Conservation (phyloP, 2,329 filamentous ascomycete genomes). For the Penicillium sp. region DNA sequence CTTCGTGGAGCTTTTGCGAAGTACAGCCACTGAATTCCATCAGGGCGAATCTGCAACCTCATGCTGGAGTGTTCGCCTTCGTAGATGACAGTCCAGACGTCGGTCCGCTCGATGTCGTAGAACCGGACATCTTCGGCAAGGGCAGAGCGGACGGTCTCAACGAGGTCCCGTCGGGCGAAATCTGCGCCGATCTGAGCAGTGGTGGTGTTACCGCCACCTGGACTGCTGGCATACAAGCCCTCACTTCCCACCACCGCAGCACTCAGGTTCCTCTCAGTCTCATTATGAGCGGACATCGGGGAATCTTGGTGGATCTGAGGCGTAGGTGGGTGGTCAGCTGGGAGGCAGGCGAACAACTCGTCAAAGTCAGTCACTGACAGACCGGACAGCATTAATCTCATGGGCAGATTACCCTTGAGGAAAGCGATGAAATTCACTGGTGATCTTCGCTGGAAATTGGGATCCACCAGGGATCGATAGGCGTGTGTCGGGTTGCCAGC, state of each 20-base stretch:
- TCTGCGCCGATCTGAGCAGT: neutral
- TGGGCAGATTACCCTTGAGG: conserved; percentile 50
- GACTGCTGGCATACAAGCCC: neutral
- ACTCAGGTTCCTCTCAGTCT: conserved; percentile 1
- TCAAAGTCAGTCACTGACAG: conserved; percentile 33
- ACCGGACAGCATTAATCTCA: conserved; percentile 43
- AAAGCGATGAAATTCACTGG: conserved; percentile 51
- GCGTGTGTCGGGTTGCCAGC: conserved; percentile 58
- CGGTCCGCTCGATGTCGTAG: conserved; percentile 35
- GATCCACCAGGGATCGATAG: conserved; percentile 38
- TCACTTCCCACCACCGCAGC: neutral
- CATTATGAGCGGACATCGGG: neutral
- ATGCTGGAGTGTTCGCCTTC: conserved; percentile 32
- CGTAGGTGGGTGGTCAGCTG: conserved; percentile 8
- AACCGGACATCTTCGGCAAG: conserved; percentile 36
- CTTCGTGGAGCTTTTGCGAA: conserved; percentile 49
- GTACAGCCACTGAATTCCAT: conserved; percentile 51
- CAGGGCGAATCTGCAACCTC: conserved; percentile 32
- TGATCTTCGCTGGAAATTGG: conserved; percentile 34
- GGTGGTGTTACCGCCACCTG: neutral
- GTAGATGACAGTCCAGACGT: conserved; percentile 39
- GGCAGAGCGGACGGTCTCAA: conserved; percentile 33
- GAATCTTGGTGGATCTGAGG: neutral
- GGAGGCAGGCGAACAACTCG: conserved; percentile 17
- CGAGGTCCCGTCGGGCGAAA: neutral